Evolutionary conservation across 768 basidiomycete genomes (phyloP).

Genomic region (Rossbeevera mucosa): DNA sequence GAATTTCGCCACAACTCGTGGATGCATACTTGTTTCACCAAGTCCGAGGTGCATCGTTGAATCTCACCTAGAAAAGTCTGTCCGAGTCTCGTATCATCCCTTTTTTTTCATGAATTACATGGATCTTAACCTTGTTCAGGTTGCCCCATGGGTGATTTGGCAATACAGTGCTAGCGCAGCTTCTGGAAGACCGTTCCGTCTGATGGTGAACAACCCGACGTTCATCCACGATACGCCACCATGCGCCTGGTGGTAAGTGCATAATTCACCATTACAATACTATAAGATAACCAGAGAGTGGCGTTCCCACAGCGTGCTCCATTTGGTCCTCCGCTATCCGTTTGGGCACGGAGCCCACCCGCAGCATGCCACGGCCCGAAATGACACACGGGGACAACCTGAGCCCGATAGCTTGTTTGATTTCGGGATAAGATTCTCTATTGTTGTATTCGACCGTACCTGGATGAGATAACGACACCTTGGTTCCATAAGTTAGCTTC

Average conservation of each 20-base stretch:
- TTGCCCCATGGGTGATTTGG: conserved; percentile 8
- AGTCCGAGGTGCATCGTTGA: not conserved
- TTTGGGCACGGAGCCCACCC: not conserved
- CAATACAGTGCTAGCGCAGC: conserved; percentile 1
- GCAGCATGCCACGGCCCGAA: not conserved
- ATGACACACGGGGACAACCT: conserved; percentile 1
- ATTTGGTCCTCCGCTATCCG: conserved; percentile 4
- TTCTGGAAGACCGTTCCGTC: not conserved
- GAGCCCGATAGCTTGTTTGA: not conserved
- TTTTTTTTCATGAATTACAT: not conserved
- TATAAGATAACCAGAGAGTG: not conserved
- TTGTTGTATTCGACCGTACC: not conserved
- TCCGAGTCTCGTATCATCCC: not conserved
- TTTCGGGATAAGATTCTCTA: conserved; percentile 1
- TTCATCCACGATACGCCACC: not conserved
- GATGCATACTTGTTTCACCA: not conserved
- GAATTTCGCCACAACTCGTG: not conserved
- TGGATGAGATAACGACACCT: not conserved
- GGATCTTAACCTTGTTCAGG: conserved; percentile 2
- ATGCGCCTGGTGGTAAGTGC: conserved; percentile 1
- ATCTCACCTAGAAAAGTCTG: not conserved
- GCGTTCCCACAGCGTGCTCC: conserved; percentile 1
- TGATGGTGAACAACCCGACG: not conserved
- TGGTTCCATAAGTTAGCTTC: not conserved
- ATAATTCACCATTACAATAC: not conserved